Conservation (phyloP, 176 grass and related monocot species). For the Bolboschoenus planiculmis region DNA sequence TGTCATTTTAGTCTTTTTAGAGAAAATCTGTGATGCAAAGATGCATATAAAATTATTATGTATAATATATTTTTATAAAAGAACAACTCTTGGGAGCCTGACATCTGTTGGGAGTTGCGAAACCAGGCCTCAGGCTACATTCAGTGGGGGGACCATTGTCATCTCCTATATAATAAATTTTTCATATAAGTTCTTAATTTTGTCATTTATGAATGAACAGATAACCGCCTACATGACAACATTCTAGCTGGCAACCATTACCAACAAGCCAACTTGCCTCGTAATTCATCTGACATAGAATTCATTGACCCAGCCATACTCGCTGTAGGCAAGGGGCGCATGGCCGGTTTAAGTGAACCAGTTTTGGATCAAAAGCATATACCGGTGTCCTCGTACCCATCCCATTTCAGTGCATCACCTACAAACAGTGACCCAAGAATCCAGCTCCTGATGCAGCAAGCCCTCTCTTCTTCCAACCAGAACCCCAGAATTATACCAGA, state of each 20-base stretch:
- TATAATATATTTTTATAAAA: not conserved
- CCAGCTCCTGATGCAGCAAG: conserved; percentile 62
- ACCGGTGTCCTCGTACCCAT: conserved; percentile 34
- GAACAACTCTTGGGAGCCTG: too few relatives aligned
- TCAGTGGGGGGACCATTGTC: not conserved
- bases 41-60: not conserved
- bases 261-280: conserved; percentile 45
- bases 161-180: not conserved
- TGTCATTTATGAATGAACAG: conserved; percentile 23
- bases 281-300: conserved; percentile 61
- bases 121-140: not conserved
- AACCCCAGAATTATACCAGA: conserved; percentile 47
- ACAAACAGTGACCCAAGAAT: conserved; percentile 53
- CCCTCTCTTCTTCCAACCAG: conserved; percentile 46
- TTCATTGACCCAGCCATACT: conserved; percentile 91
- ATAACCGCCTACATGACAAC: conserved; percentile 36
- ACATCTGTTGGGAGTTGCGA: not conserved
- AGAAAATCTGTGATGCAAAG: not conserved
- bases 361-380: conserved; percentile 40
- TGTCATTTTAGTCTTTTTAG: not conserved
- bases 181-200: not conserved
- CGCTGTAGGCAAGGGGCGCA: conserved; percentile 80
- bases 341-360: conserved; percentile 53
- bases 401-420: conserved; percentile 35
- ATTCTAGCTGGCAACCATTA: conserved; percentile 33